A percentile compares a stretch with the other conserved stretches of the same genome.
Evolutionary conservation across 805 yeast species (phyloP).

Genomic region (Blastobotrys parvus): DNA sequence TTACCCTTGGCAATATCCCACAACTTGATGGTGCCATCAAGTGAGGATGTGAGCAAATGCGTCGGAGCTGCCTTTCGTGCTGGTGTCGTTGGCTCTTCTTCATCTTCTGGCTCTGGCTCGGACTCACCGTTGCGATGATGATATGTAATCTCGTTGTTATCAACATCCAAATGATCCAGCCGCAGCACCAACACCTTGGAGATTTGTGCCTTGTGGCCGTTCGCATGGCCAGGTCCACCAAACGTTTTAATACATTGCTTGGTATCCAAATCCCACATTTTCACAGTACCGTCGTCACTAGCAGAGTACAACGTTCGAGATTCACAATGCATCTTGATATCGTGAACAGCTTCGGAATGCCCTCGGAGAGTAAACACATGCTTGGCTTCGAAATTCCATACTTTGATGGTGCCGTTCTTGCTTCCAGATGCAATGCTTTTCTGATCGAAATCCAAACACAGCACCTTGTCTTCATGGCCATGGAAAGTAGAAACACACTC

Average conservation of each 20-base stretch:
- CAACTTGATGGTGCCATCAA: slow-evolving; percentile 86
- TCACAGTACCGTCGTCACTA: slow-evolving; percentile 82
- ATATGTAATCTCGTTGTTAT: slow-evolving; percentile 9
- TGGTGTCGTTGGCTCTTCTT: slow-evolving; percentile 12
- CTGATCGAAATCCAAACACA: slow-evolving; percentile 72
- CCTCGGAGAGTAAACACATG: slow-evolving; percentile 91
- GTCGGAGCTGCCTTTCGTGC: slow-evolving; percentile 43
- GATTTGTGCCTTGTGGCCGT: slow-evolving; percentile 80
- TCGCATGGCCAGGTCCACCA: slow-evolving; percentile 52
- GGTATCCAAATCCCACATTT: slow-evolving; percentile 88
- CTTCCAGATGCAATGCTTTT: slow-evolving; percentile 87
- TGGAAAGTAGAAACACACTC: slow-evolving; percentile 88
- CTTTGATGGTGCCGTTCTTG: slow-evolving; percentile 85
- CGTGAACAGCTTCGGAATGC: slow-evolving; percentile 85
- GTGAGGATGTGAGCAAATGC: slow-evolving; percentile 75
- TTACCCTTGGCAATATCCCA: slow-evolving; percentile 86
- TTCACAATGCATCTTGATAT: slow-evolving; percentile 75
- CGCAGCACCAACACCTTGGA: slow-evolving; percentile 85
- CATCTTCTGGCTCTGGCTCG: slow-evolving; percentile 8
- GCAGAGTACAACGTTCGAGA: slow-evolving; percentile 78
- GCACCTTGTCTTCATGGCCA: slow-evolving; percentile 83
- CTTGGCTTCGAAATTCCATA: slow-evolving; percentile 93
- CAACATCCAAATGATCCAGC: slow-evolving; percentile 58
- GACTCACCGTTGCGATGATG: slow-evolving; percentile 1
- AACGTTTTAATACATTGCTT: slow-evolving; percentile 73